These are phyloP conservation scores for Kurtzmaniella fragi DNA, from an alignment of 805 yeast genomes.

Conservation along the genomic window DNA sequence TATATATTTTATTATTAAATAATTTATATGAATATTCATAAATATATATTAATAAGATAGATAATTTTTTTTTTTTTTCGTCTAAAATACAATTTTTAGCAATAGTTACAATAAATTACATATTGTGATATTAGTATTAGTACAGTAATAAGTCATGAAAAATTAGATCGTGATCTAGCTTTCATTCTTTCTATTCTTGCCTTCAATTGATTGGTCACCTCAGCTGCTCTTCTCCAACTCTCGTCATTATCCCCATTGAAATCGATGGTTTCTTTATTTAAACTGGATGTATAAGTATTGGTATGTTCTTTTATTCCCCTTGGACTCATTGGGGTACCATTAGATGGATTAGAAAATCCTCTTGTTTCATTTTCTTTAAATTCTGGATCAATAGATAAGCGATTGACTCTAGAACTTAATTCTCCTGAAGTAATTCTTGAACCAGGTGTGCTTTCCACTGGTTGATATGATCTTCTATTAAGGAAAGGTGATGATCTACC, in stretches of 20 bases:
- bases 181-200: slow-evolving; percentile 89
- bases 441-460: neutral
- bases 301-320: slow-evolving; percentile 7
- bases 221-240: slow-evolving; percentile 87
- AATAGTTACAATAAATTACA: too few relatives aligned
- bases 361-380: neutral
- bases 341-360: slow-evolving; percentile 13
- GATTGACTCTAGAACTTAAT: slow-evolving; percentile 35
- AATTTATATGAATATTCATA: too few relatives aligned
- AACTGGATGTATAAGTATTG: slow-evolving; percentile 9
- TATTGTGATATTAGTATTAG: too few relatives aligned
- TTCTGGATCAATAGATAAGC: slow-evolving; percentile 30
- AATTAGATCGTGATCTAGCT: slow-evolving; percentile 39
- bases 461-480: neutral
- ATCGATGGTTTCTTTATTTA: slow-evolving; percentile 20
- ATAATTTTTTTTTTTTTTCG: too few relatives aligned
- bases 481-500: neutral
- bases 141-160: too few relatives aligned
- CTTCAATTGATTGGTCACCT: slow-evolving; percentile 78
- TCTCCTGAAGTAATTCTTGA: slow-evolving; percentile 28
- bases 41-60: too few relatives aligned
- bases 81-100: too few relatives aligned
- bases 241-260: slow-evolving; percentile 47
- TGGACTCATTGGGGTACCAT: slow-evolving; percentile 1
- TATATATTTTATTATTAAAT: too few relatives aligned